phyloP scores from a whole-genome alignment of 768 basidiomycete species.

The Phanerodontia chrysosporium region DNA sequence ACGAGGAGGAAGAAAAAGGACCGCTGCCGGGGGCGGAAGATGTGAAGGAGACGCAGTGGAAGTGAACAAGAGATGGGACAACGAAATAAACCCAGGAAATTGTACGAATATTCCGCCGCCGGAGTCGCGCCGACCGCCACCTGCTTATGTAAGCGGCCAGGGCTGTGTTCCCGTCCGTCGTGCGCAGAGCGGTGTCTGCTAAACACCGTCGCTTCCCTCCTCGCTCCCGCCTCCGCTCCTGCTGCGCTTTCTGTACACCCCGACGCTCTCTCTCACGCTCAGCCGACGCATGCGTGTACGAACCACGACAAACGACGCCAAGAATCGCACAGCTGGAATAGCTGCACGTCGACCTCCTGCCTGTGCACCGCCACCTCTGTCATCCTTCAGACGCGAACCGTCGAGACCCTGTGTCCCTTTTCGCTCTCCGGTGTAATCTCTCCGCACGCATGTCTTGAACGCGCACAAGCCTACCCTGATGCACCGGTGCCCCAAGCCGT shows the following conservation, averaged over 20 bases:
- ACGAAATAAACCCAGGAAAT: constrained; percentile 25
- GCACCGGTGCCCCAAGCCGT: not conserved
- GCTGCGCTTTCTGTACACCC: not conserved
- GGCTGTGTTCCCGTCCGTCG: constrained; percentile 37
- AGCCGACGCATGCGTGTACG: too few species aligned
- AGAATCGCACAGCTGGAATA: not conserved
- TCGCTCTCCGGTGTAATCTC: not conserved
- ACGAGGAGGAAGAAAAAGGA: constrained; percentile 28
- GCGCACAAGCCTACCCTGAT: not conserved
- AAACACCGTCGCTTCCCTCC: not conserved
- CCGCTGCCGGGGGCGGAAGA: not conserved
- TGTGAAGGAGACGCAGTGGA: constrained; percentile 26
- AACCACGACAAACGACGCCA: not conserved
- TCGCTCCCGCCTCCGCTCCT: not conserved
- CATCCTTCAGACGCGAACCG: not conserved
- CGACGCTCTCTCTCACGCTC: not conserved
- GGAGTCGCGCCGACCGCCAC: constrained; percentile 5
- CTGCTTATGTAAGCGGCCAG: not conserved
- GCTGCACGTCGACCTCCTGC: not conserved
- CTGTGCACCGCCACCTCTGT: not conserved
- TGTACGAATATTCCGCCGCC: constrained; percentile 4
- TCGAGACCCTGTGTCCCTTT: not conserved
- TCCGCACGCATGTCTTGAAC: not conserved
- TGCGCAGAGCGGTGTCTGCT: not conserved
- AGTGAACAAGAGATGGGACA: not conserved